These are phyloP conservation scores for Odontarrhena argentea DNA, from an alignment of 345 rosid species.

Conservation along the genomic window DNA sequence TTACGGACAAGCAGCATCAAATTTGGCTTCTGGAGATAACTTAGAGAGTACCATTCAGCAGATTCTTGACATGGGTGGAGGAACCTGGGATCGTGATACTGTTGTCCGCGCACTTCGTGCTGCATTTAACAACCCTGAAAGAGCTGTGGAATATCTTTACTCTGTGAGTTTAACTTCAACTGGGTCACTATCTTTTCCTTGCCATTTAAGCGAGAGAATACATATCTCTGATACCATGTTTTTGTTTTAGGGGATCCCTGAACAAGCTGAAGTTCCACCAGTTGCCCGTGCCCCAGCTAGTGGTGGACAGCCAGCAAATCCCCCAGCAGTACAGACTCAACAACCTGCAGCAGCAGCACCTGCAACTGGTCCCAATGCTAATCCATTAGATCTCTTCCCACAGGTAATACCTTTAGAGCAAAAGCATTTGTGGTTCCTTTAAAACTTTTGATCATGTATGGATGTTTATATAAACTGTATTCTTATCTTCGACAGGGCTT, in stretches of 20 bases:
- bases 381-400: constrained; percentile 85
- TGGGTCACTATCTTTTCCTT: not conserved
- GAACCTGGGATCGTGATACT: constrained; percentile 86
- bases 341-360: constrained; percentile 58
- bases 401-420: constrained; percentile 52
- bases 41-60: constrained; percentile 83
- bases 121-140: constrained; percentile 91
- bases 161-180: constrained; percentile 53
- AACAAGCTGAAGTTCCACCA: constrained; percentile 43
- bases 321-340: constrained; percentile 44
- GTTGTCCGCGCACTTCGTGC: constrained; percentile 92
- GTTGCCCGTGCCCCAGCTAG: constrained; percentile 35
- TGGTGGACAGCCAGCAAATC: constrained; percentile 37
- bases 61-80: constrained; percentile 97
- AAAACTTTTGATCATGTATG: not conserved
- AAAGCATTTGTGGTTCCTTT: not conserved
- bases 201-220: not conserved
- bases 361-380: constrained; percentile 45
- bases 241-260: constrained; percentile 42
- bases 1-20: constrained; percentile 86
- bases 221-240: not conserved
- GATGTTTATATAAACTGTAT: not conserved
- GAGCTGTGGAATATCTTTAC: constrained; percentile 96
- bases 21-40: constrained; percentile 79
- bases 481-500: constrained; percentile 60